Percentiles rank a stretch among this genome's conserved stretches.
phyloP scores from a whole-genome alignment of 768 basidiomycete genomes.

The Boletus eberwhitei region DNA sequence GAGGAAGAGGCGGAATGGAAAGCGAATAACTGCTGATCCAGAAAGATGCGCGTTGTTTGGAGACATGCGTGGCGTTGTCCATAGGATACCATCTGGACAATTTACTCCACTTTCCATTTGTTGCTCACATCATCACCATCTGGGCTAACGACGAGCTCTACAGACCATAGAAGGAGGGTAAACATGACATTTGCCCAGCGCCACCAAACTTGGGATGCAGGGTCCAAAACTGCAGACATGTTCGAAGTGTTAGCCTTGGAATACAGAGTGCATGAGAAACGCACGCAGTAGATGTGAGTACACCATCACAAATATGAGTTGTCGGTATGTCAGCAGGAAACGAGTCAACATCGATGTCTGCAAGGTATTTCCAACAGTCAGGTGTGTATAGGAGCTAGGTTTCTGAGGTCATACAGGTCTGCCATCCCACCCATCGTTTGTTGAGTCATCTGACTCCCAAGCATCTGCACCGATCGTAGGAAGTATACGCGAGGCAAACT shows the following conservation, averaged over 20 bases:
- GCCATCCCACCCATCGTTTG: constrained; percentile 62
- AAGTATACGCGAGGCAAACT: constrained; percentile 77
- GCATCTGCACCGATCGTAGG: constrained; percentile 81
- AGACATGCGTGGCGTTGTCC: constrained; percentile 4
- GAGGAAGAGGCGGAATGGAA: constrained; percentile 71
- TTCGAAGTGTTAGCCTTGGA: neutral
- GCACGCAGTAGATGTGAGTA: constrained; percentile 82
- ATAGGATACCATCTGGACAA: constrained; percentile 6
- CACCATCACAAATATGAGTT: constrained; percentile 80
- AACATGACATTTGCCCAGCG: constrained; percentile 90
- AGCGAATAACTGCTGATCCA: constrained; percentile 41
- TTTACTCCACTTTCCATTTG: constrained; percentile 73
- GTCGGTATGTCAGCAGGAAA: constrained; percentile 76
- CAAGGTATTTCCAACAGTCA: constrained; percentile 7
- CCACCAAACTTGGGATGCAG: constrained; percentile 93
- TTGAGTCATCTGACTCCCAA: constrained; percentile 68
- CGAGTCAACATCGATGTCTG: constrained; percentile 77
- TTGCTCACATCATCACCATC: constrained; percentile 66
- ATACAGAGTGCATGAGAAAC: constrained; percentile 28
- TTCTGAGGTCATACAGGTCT: constrained; percentile 52
- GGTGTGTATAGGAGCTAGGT: neutral
- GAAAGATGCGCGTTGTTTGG: constrained; percentile 1
- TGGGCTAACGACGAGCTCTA: constrained; percentile 77
- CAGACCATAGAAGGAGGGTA: constrained; percentile 77
- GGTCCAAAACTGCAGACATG: constrained; percentile 64